Evolutionary conservation across 2,329 filamentous ascomycete genomes (phyloP), one percentile per base, ranked within the genome.

Genomic region (Cercospora brassicicola): DNA sequence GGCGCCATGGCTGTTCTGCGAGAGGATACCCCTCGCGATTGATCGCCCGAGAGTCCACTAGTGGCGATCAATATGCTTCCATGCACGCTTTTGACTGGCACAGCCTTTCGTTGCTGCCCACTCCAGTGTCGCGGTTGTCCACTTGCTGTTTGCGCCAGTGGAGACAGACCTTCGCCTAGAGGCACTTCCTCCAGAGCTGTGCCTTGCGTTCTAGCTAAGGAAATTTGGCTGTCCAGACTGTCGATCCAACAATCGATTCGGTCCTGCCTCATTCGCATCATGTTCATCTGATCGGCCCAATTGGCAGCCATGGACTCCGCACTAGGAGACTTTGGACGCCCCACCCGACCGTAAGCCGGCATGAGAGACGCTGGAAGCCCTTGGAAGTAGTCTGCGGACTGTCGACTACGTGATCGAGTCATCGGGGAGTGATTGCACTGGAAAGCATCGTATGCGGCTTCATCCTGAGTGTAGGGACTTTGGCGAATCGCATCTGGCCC

Each of bases 51-150:
- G 7, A n/a, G 18, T 28, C 42, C 61, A 18, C 28, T 64, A 2
- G 42, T 55, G 30, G 61, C 33, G 28, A 56, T 57, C 23, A 64
- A 51, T 36, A 64, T 64, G 33, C 61, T 64, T 28, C 61, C 61
- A 18, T 64, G 61, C 61, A 64, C 48, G 26, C 61, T 64, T 23
- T 39, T 26, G 48, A 56, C 45, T 10, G 61, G 61, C 30, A 56
- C 31, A n/a, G 61, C 18, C 23, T 36, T 51, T 2, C 31, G 48
- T 28, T 55, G 28, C 20, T 64, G 45, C 11, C 61, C 61, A 20
- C 48, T 64, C 61, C 61, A 64, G 1, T 33, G 36, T 23, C 61
- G 28, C 15, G 61, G 48, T 28, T 51, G 45, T 4, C 30, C 31
- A 2, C 53, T 48, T 28, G 51, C 45, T 33, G 45, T 51, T 31